These are phyloP conservation scores for Senna tora DNA, from an alignment of 306 rosid genomes.

Conservation along the genomic window DNA sequence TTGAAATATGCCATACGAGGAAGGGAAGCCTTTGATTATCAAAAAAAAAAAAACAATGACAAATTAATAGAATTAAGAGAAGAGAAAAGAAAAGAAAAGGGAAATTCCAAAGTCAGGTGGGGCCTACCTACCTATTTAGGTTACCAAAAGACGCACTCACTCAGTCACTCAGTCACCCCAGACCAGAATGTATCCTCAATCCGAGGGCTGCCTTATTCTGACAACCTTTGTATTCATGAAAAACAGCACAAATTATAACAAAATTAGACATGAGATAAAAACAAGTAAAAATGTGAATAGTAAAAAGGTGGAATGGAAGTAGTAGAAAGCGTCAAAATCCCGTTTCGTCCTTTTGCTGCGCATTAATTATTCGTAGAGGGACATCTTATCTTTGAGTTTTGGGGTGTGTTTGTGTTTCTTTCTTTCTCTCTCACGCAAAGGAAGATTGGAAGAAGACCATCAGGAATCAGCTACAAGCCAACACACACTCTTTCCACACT, in stretches of 20 bases:
- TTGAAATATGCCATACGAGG: neutral
- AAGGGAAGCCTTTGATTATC: neutral
- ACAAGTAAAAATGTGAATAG: too few relatives aligned
- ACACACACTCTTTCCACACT: neutral
- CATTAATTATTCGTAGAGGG: constrained; percentile 51
- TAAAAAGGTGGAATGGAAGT: neutral
- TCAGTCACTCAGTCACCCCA: too few relatives aligned
- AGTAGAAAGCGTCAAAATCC: constrained; percentile 42
- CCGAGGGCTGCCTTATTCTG: neutral
- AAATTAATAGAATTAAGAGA: neutral
- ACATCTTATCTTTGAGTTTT: constrained; percentile 48
- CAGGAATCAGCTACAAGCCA: constrained; percentile 34
- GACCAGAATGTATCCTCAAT: constrained; percentile 1
- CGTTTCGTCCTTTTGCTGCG: constrained; percentile 50
- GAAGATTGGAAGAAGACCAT: neutral
- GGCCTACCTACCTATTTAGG: constrained; percentile 5
- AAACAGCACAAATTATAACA: neutral
- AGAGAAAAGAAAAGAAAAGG: too few relatives aligned
- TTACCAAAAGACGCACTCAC: constrained; percentile 14
- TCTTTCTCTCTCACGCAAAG: too few relatives aligned
- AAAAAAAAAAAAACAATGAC: too few relatives aligned
- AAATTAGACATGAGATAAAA: too few relatives aligned
- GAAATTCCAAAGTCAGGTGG: neutral
- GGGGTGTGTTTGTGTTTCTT: too few relatives aligned
- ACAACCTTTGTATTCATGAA: neutral